Evolutionary conservation across 768 basidiomycete species (phyloP).

Genomic region (Hydnum rufescens): DNA sequence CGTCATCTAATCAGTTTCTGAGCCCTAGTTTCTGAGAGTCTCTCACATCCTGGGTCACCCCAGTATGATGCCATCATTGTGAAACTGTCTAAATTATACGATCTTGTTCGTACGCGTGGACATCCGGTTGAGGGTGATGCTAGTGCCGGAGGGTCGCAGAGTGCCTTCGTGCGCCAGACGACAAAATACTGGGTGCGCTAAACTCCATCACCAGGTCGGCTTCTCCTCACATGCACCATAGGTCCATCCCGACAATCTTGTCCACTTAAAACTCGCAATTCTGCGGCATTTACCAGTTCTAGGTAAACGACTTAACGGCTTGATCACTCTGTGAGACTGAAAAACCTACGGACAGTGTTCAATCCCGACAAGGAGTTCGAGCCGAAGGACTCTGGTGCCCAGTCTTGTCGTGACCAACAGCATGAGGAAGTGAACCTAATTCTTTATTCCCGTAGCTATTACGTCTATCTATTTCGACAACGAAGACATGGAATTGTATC

Average conservation of each 20-base stretch:
- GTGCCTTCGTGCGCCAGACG: slow-evolving; percentile 94
- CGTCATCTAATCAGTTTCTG: not conserved
- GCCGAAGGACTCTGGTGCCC: slow-evolving; percentile 49
- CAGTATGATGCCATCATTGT: slow-evolving; percentile 83
- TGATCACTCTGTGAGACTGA: not conserved
- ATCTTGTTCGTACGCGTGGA: slow-evolving; percentile 86
- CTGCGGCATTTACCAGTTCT: slow-evolving; percentile 83
- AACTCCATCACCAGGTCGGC: not conserved
- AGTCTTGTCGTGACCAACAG: not conserved
- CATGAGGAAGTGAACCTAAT: not conserved
- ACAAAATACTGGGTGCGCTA: slow-evolving; percentile 92
- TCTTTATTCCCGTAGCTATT: slow-evolving; percentile 41
- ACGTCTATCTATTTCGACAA: slow-evolving; percentile 97
- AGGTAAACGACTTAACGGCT: slow-evolving; percentile 28
- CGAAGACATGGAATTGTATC: slow-evolving; percentile 84
- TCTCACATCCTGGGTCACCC: not conserved
- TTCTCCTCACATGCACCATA: slow-evolving; percentile 9
- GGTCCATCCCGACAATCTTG: slow-evolving; percentile 85
- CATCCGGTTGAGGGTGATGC: slow-evolving; percentile 89
- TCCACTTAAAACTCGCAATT: slow-evolving; percentile 84
- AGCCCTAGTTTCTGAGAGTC: not conserved
- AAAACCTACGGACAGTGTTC: slow-evolving; percentile 38
- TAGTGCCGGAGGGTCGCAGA: slow-evolving; percentile 85
- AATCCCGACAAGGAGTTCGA: slow-evolving; percentile 88
- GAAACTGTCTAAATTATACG: slow-evolving; percentile 84